A percentile compares a stretch with the other conserved stretches of the same genome.
These are phyloP conservation scores for Colletotrichum chlorophyti DNA, from an alignment of 2,329 filamentous ascomycete species.

Conservation along the genomic window DNA sequence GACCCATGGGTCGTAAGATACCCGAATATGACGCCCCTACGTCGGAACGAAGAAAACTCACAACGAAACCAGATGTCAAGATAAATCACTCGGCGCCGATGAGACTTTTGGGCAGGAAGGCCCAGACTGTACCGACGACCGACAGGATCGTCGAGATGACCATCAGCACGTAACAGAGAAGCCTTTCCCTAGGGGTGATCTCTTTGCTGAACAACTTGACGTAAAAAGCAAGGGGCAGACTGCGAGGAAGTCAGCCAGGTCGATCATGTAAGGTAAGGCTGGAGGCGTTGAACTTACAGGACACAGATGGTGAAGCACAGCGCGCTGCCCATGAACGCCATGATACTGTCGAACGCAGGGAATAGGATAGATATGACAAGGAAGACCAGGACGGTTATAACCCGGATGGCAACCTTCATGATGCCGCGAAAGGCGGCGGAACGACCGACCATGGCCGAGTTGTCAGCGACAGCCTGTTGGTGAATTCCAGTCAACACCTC, in stretches of 20 bases:
- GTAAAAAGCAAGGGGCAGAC: constrained; percentile 84
- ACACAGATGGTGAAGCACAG: constrained; percentile 95
- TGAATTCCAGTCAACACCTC: constrained; percentile 83
- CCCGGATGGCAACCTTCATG: constrained; percentile 66
- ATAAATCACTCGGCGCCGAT: constrained; percentile 60
- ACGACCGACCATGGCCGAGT: constrained; percentile 56
- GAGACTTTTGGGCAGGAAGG: constrained; percentile 81
- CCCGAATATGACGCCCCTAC: background rate
- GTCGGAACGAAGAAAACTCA: background rate
- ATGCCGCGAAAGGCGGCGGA: constrained; percentile 64
- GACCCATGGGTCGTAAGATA: background rate
- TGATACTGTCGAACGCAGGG: constrained; percentile 87
- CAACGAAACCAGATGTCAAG: background rate
- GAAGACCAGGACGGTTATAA: constrained; percentile 74
- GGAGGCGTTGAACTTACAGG: constrained; percentile 55
- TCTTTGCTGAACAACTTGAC: constrained; percentile 85
- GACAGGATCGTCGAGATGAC: constrained; percentile 74
- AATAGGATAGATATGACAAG: constrained; percentile 73
- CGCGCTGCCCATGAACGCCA: constrained; percentile 88
- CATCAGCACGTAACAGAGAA: constrained; percentile 73
- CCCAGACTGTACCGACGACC: constrained; percentile 81
- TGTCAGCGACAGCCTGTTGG: constrained; percentile 50
- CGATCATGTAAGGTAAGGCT: background rate
- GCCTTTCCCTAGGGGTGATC: constrained; percentile 67
- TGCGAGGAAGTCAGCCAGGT: constrained; percentile 30